Evolutionary conservation across 371 early-diverging fungal genomes (phyloP).

Genomic region (Haplosporangium sp.): DNA sequence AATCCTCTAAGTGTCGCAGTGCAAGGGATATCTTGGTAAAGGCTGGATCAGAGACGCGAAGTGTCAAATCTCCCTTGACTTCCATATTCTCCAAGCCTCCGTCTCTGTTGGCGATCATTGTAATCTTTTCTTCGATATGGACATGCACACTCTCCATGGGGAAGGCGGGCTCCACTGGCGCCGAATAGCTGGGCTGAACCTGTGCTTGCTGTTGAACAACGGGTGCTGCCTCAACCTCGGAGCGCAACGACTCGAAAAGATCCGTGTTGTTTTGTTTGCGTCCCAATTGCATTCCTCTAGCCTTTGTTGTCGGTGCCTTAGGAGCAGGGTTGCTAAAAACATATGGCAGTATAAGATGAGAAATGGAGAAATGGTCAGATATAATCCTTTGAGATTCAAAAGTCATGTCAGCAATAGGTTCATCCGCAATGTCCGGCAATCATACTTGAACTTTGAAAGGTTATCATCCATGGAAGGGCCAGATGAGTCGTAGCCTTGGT

Average conservation of each 20-base stretch:
- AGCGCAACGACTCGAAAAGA: conserved; percentile 86
- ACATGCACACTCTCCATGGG: conserved; percentile 79
- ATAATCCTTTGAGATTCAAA: background rate
- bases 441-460: conserved; percentile 39
- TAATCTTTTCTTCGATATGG: conserved; percentile 87
- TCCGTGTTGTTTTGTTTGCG: conserved; percentile 84
- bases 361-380: background rate
- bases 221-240: conserved; percentile 69
- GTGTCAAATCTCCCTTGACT: conserved; percentile 89
- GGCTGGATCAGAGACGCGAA: conserved; percentile 78
- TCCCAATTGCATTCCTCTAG: conserved; percentile 94
- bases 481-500: conserved; percentile 60
- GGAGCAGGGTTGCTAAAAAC: conserved; percentile 37
- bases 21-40: conserved; percentile 68
- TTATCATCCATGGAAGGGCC: conserved; percentile 27
- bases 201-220: conserved; percentile 51
- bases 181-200: conserved; percentile 34
- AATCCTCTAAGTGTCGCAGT: conserved; percentile 65
- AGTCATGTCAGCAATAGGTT: background rate
- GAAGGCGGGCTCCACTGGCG: conserved; percentile 25
- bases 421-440: background rate
- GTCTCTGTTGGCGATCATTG: conserved; percentile 85
- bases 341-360: background rate
- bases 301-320: conserved; percentile 65
- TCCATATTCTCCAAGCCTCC: conserved; percentile 94